Percentiles rank a stretch among this genome's conserved stretches.
Evolutionary conservation across 2,329 filamentous ascomycete species (phyloP).

Genomic region (Rutstroemia sp.): DNA sequence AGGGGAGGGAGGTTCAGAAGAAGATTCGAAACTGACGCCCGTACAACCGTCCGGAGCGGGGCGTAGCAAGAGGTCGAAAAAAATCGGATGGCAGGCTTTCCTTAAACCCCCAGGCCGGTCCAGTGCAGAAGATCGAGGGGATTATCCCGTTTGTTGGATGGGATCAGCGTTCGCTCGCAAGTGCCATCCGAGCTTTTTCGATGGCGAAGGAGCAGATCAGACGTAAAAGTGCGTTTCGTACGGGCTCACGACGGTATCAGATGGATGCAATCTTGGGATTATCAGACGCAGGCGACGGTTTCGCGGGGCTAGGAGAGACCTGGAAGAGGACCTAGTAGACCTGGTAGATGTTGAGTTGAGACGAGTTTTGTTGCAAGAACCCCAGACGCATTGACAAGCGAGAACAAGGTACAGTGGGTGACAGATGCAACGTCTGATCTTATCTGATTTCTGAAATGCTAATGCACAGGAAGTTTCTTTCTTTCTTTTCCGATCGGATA

Average conservation of each 20-base stretch:
- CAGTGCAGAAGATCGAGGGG: not conserved
- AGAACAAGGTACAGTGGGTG: not conserved
- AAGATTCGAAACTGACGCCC: constrained; percentile 14
- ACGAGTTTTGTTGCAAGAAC: constrained; percentile 6
- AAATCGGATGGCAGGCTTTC: constrained; percentile 21
- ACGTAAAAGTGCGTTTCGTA: constrained; percentile 39
- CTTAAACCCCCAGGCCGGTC: constrained; percentile 17
- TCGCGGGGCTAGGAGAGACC: constrained; percentile 27
- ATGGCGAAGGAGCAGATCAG: constrained; percentile 29
- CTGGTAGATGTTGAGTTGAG: constrained; percentile 3
- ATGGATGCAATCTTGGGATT: constrained; percentile 16
- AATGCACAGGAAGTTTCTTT: not conserved
- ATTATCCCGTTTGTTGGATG: not conserved
- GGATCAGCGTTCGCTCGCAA: constrained; percentile 21
- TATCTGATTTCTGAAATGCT: not conserved
- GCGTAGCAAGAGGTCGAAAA: not conserved
- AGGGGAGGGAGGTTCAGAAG: not conserved
- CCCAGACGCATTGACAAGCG: constrained; percentile 12
- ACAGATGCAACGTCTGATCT: not conserved
- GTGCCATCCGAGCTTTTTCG: constrained; percentile 27
- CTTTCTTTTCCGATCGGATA: not conserved
- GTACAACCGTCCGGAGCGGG: constrained; percentile 21
- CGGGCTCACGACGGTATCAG: not conserved
- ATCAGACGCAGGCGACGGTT: constrained; percentile 42
- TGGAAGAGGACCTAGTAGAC: not conserved